Percentiles rank a stretch among this genome's conserved stretches.
phyloP scores from a whole-genome alignment of 2,329 filamentous ascomycete genomes.

The Pseudopithomyces chartarum region DNA sequence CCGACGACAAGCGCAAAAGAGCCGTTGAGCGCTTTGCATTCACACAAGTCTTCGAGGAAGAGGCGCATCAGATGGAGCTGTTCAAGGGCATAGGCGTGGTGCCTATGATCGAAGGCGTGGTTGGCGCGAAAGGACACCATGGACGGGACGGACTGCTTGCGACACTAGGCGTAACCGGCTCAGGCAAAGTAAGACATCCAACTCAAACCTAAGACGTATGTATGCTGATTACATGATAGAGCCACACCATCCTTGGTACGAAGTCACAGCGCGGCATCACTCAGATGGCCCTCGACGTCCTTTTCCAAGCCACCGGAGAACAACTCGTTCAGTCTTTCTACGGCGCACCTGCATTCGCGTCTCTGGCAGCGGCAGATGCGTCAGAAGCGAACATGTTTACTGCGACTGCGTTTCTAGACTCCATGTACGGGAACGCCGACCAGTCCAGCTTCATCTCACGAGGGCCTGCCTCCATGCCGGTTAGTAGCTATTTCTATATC shows the following conservation, averaged over 20 bases:
- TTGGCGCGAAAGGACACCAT: conserved; percentile 73
- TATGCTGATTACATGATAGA: conserved; percentile 58
- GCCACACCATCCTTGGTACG: conserved; percentile 92
- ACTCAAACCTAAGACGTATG: neutral
- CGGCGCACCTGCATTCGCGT: conserved; percentile 69
- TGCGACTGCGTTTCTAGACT: conserved; percentile 78
- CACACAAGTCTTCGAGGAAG: conserved; percentile 89
- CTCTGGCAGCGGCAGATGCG: conserved; percentile 75
- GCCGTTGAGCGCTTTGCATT: conserved; percentile 95
- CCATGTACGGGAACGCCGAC: conserved; percentile 71
- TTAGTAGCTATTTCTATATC: conserved; percentile 37
- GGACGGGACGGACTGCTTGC: conserved; percentile 89
- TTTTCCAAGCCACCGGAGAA: conserved; percentile 79
- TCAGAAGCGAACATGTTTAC: conserved; percentile 80
- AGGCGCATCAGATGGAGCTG: conserved; percentile 81
- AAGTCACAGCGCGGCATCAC: conserved; percentile 85
- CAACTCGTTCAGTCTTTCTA: conserved; percentile 67
- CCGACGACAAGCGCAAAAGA: conserved; percentile 79
- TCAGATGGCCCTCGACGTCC: conserved; percentile 85
- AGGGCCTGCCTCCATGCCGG: conserved; percentile 53
- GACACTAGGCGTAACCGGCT: conserved; percentile 91
- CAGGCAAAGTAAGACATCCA: conserved; percentile 74
- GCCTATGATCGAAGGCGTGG: conserved; percentile 77
- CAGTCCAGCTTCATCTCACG: conserved; percentile 57
- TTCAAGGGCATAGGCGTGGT: conserved; percentile 81